Base-by-base conservation (phyloP, 2,329 filamentous ascomycete species). In the Aspergillus floridensis region DNA sequence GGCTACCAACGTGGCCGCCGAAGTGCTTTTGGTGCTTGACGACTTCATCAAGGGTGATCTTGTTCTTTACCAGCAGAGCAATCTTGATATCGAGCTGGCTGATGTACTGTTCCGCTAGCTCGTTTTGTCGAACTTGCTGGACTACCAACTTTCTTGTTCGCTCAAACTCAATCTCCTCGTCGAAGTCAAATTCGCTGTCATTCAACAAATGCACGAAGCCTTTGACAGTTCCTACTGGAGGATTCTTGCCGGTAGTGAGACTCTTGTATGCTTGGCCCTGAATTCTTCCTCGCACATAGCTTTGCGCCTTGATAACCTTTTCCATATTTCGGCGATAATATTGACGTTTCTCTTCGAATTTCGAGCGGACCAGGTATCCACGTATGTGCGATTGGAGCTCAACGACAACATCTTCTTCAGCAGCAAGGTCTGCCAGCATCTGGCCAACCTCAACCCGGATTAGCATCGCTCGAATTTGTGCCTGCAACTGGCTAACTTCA, bases 61-160 rank as follows among this genome's bases (percentile, higher is more conserved):
- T 99, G 84, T 99, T 99, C 83, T 98, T 98, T 69, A 99, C 95
- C 19, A 99, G 83, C 3, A 99, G 84, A 1, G 95, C 95, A 74
- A 99, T 99, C 80, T 99, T 99, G 81, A 99, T 96, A 72, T 99
- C 96, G 38, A 99, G 85, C 73, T 99, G 95, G 69, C 96, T 93
- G 66, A 99, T 96, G 72, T 99, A 99, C 73, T 97, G 92, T 77
- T 99, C 95, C 44, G 96, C 86, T 81, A 96, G 88, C 77, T 99
- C 95, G 70, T 99, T 99, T 68, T 97, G 93, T 51, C 93, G 89
- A 10, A 99, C 95, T 72, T 98, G 93, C 72, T 98, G 93, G 6
- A 99, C 93, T 16, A 99, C 95, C 4, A 91, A 96, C 81, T 98
- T 97, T 56, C 96, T 87, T 72, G 98, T 81, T 51, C 93, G 86